A percentile compares a stretch with the other conserved stretches of the same genome.
Evolutionary conservation across 2,329 filamentous ascomycete species (phyloP).

Genomic region (Cordyceps javanica): DNA sequence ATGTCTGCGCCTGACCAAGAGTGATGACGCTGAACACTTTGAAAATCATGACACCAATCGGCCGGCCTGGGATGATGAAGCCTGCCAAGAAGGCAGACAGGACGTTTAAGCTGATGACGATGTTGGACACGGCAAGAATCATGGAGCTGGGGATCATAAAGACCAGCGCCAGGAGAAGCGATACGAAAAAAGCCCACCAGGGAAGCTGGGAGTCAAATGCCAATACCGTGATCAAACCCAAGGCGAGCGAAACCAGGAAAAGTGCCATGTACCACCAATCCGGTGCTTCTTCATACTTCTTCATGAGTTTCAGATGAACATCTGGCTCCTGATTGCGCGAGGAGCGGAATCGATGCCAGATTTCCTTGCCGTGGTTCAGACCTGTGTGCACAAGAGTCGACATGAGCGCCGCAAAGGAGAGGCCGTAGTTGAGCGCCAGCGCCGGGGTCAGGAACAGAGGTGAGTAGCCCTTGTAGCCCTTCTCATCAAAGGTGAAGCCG

Average conservation of each 20-base stretch:
- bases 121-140: constrained; percentile 30
- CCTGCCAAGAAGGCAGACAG: constrained; percentile 31
- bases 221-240: constrained; percentile 24
- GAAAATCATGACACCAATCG: constrained; percentile 22
- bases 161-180: constrained; percentile 21
- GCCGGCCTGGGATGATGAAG: constrained; percentile 21
- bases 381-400: constrained; percentile 32
- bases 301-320: constrained; percentile 30
- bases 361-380: constrained; percentile 36
- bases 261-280: constrained; percentile 35
- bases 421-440: constrained; percentile 32
- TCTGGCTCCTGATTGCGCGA: constrained; percentile 36
- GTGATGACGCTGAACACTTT: constrained; percentile 22
- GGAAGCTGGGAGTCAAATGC: constrained; percentile 23
- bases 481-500: constrained; percentile 40
- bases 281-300: constrained; percentile 29
- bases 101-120: constrained; percentile 33
- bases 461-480: constrained; percentile 46
- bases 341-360: constrained; percentile 38
- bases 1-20: constrained; percentile 37
- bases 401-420: constrained; percentile 43
- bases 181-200: constrained; percentile 25
- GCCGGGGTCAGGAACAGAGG: constrained; percentile 46
- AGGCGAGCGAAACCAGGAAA: constrained; percentile 25
- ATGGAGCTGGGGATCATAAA: constrained; percentile 22